Conservation (phyloP, 192 early-diverging fungal species). For the Backusella parvicylindrica region DNA sequence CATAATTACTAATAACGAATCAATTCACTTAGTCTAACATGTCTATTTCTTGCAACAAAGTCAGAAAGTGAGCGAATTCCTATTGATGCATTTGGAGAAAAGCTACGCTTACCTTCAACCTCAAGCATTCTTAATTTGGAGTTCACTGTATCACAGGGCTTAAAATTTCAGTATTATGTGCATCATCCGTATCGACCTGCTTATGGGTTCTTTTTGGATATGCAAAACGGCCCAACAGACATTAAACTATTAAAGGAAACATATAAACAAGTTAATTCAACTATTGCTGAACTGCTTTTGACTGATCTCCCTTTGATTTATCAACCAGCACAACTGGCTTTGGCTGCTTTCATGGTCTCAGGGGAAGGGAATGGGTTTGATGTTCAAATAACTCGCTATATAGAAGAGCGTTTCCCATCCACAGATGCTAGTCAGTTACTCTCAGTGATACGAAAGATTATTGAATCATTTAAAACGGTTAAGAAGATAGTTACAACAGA, state of each 20-base stretch:
- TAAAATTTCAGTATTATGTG: conserved; percentile 71
- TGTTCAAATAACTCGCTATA: conserved; percentile 21
- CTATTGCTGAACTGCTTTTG: conserved; percentile 57
- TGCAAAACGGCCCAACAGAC: conserved; percentile 50
- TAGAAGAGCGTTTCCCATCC: conserved; percentile 40
- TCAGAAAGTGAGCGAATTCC: conserved; percentile 68
- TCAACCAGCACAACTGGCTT: conserved; percentile 73
- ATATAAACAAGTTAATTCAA: conserved; percentile 50
- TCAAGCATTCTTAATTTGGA: conserved; percentile 60
- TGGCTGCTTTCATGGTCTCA: conserved; percentile 63
- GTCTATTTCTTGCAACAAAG: conserved; percentile 75
- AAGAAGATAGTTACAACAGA: conserved; percentile 38
- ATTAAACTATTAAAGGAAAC: conserved; percentile 43
- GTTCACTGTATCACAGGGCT: conserved; percentile 65
- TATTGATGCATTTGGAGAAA: conserved; percentile 68
- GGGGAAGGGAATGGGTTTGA: conserved; percentile 51
- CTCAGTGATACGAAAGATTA: conserved; percentile 39
- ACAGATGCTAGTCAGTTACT: conserved; percentile 35
- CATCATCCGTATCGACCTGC: conserved; percentile 71
- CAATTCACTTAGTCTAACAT: conserved; percentile 47
- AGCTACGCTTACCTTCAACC: conserved; percentile 41
- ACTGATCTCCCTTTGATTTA: conserved; percentile 75
- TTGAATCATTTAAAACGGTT: conserved; percentile 38
- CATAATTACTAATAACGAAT: not conserved
- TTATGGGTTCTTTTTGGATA: conserved; percentile 72